Base-by-base conservation (phyloP, 1,284 basidiomycete genomes). In the Retiboletus flavoniger region DNA sequence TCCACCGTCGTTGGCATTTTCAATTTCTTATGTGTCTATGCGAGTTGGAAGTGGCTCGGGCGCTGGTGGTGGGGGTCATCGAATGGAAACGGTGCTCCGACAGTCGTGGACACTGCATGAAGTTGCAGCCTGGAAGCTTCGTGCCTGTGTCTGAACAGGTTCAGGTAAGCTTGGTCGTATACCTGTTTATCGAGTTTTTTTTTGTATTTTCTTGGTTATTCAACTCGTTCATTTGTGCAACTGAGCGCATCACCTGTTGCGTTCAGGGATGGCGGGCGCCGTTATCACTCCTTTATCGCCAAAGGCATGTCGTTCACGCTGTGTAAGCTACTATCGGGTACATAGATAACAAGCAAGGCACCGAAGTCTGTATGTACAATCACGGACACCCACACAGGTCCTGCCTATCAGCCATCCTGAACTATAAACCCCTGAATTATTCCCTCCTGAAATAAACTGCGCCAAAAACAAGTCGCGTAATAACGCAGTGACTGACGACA, bases 11-110 rank as follows among this genome's bases (percentile, higher is more conserved):
- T 90, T 50, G 89, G 89, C 0, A 56, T 87, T 35, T 82, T 85
- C 60, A 91, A 90, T 65, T 83, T 86, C 61, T 56, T 87, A 38
- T 63, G 91, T 26, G 80, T 83, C n/a, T 61, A 83, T 19, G 74
- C 76, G 14, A 78, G 80, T 29, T 84, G 80, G 77, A 75, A 69
- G 21, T 85, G 80, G 81, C 80, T 81, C 72, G 55, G 57, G 16
- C 73, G 47, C 11, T 54, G 58, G 61, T 62, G 64, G 57, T 56
- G 56, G 60, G 56, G 53, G 3, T 44, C 56, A 31, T 47, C 54
- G 5, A 60, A 55, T 24, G 51, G 60, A 53, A 55, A 55, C 2
- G 35, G 54, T 8, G 7, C 14, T 7, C 26, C 48, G 24, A 19
- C 53, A 4, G 16, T 47, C 17, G 29, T 44, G 10, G 55, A 67